A percentile compares a stretch with the other conserved stretches of the same genome.
Conservation (phyloP, 768 basidiomycete genomes). For the Podaxis sp. region DNA sequence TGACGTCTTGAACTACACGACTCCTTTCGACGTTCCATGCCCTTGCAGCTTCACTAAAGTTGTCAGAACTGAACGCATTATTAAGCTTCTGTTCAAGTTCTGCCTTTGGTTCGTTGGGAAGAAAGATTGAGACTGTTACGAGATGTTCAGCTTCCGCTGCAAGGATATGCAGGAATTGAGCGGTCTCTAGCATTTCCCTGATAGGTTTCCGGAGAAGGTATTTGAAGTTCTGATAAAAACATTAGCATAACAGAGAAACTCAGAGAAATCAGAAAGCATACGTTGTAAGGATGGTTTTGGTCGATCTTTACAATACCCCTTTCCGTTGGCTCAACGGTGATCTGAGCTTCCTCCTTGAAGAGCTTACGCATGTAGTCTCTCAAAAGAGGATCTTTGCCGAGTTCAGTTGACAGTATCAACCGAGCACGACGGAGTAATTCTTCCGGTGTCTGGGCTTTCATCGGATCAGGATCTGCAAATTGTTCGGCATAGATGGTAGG, state of each 20-base stretch:
- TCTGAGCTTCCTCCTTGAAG: slow-evolving; percentile 72
- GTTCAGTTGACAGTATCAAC: slow-evolving; percentile 84
- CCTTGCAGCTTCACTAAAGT: slow-evolving; percentile 79
- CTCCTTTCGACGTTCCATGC: slow-evolving; percentile 90
- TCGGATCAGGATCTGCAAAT: slow-evolving; percentile 70
- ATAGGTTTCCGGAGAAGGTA: slow-evolving; percentile 84
- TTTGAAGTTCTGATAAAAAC: slow-evolving; percentile 78
- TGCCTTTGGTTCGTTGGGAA: slow-evolving; percentile 63
- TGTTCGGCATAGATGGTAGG: slow-evolving; percentile 86
- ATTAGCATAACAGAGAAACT: slow-evolving; percentile 4
- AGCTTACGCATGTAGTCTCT: slow-evolving; percentile 72
- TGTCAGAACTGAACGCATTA: slow-evolving; percentile 82
- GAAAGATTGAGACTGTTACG: slow-evolving; percentile 69
- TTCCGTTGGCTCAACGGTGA: slow-evolving; percentile 86
- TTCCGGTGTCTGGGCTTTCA: slow-evolving; percentile 56
- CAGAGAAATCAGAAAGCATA: slow-evolving; percentile 31
- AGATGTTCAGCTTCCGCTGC: slow-evolving; percentile 88
- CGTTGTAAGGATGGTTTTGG: slow-evolving; percentile 70
- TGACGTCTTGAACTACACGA: slow-evolving; percentile 72
- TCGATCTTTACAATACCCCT: slow-evolving; percentile 78
- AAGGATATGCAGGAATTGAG: slow-evolving; percentile 90
- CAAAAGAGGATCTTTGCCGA: slow-evolving; percentile 90
- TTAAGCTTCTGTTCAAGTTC: slow-evolving; percentile 73
- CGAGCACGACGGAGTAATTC: slow-evolving; percentile 74
- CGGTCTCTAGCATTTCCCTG: slow-evolving; percentile 59